Conservation (phyloP, 2,329 filamentous ascomycete genomes). For the Orbilia blumenaviensis region DNA sequence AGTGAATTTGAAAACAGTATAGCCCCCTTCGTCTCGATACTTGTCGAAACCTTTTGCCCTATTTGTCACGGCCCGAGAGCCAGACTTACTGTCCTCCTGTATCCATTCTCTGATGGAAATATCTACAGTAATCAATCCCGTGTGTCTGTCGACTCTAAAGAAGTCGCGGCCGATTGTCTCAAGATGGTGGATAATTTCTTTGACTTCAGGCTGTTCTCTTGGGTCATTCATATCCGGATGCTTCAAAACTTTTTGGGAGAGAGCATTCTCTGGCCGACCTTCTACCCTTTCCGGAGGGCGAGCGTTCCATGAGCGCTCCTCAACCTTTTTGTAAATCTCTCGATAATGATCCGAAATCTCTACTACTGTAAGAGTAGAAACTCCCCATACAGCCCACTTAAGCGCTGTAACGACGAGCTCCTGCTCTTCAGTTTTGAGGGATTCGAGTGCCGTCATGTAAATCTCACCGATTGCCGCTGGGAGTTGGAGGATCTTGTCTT, state of each 20-base stretch:
- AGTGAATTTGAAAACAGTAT: conserved; percentile 23
- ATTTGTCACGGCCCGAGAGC: neutral
- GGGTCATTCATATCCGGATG: no score
- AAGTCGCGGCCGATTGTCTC: conserved; percentile 7
- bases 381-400: conserved; percentile 36
- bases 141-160: conserved; percentile 7
- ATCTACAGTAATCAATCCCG: conserved; percentile 23
- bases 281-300: no score
- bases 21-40: conserved; percentile 2
- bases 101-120: conserved; percentile 48
- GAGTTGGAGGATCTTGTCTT: neutral
- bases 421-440: conserved; percentile 22
- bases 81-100: neutral
- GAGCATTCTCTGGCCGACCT: no score
- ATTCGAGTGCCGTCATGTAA: conserved; percentile 2
- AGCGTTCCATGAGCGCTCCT: neutral
- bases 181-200: conserved; percentile 31
- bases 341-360: conserved; percentile 33
- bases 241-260: no score
- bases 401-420: conserved; percentile 8
- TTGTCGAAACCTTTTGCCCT: neutral
- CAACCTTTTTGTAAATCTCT: conserved; percentile 6
- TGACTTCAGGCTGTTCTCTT: conserved; percentile 21
- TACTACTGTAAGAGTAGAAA: neutral
- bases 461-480: conserved; percentile 30